phyloP scores from a whole-genome alignment of 257 asterid genomes.

The Przewalskia tangutica region DNA sequence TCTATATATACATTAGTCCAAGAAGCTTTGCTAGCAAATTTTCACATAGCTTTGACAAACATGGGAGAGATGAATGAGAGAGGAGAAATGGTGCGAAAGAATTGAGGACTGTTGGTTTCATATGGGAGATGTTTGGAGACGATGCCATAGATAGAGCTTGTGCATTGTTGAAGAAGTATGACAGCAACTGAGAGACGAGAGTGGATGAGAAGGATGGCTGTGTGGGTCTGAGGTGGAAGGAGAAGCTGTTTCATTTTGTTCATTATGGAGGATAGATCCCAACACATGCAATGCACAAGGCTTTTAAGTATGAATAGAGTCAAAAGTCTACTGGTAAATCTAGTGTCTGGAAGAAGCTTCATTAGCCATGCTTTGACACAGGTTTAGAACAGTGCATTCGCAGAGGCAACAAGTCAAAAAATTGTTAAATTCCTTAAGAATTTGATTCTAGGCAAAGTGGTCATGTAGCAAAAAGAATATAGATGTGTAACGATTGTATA shows the following conservation, averaged over 20 bases:
- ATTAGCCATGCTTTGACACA: background rate
- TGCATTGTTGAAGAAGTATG: slow-evolving; percentile 67
- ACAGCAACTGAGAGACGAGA: slow-evolving; percentile 60
- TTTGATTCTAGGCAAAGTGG: background rate
- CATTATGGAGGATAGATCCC: slow-evolving; percentile 52
- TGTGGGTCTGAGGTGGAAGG: slow-evolving; percentile 71
- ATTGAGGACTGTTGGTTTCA: slow-evolving; percentile 53
- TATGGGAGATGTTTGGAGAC: slow-evolving; percentile 37
- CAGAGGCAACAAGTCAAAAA: background rate
- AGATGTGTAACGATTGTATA: background rate
- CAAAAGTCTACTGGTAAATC: background rate
- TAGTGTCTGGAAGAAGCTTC: background rate
- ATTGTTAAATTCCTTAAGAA: background rate
- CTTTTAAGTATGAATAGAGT: background rate
- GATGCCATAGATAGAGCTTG: slow-evolving; percentile 61
- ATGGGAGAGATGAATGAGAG: slow-evolving; percentile 62
- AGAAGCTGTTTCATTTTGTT: slow-evolving; percentile 66
- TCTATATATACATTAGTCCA: background rate
- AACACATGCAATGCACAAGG: background rate
- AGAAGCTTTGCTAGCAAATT: background rate
- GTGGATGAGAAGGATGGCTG: slow-evolving; percentile 50
- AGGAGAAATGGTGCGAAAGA: slow-evolving; percentile 68
- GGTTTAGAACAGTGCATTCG: background rate
- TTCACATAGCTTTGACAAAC: slow-evolving; percentile 23
- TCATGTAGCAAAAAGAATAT: background rate